These are phyloP conservation scores for Penicillium flavigenum DNA, from an alignment of 495 filamentous ascomycete genomes.

Conservation along the genomic window DNA sequence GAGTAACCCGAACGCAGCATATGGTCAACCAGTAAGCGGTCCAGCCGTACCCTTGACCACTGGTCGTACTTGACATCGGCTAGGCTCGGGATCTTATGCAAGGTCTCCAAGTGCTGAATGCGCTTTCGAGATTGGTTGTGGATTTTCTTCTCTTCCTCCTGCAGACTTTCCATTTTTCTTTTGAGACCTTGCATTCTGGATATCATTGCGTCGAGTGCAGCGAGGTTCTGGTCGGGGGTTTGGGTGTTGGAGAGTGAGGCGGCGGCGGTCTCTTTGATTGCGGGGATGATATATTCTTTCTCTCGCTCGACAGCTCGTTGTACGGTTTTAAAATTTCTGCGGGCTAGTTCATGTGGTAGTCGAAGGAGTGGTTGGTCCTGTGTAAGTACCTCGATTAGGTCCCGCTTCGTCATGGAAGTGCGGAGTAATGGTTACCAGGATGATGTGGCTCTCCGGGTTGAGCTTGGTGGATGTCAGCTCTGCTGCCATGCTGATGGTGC, in stretches of 20 bases:
- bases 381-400: constrained; percentile 15
- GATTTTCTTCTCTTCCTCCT: constrained; percentile 73
- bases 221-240: constrained; percentile 66
- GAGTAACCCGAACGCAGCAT: constrained; percentile 79
- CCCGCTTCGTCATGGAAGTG: constrained; percentile 9
- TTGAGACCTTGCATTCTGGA: constrained; percentile 79
- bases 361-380: constrained; percentile 96
- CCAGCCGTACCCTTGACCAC: constrained; percentile 79
- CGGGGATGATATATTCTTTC: constrained; percentile 63
- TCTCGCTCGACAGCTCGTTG: constrained; percentile 82
- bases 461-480: constrained; percentile 64
- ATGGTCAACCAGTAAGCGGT: constrained; percentile 87
- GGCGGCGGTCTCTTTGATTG: constrained; percentile 68
- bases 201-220: constrained; percentile 80
- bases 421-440: constrained; percentile 53
- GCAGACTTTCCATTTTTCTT: constrained; percentile 73
- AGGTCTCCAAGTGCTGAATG: constrained; percentile 72
- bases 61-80: constrained; percentile 91
- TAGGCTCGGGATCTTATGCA: constrained; percentile 76
- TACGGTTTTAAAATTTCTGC: constrained; percentile 87
- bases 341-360: constrained; percentile 83
- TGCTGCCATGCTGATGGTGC: constrained; percentile 40
- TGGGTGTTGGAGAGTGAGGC: constrained; percentile 60
- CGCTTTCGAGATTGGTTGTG: constrained; percentile 72
- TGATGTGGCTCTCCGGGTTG: constrained; percentile 69